Evolutionary conservation across 2,329 filamentous ascomycete genomes (phyloP), one percentile per base, ranked within the genome.

Genomic region (Nemania abortiva): DNA sequence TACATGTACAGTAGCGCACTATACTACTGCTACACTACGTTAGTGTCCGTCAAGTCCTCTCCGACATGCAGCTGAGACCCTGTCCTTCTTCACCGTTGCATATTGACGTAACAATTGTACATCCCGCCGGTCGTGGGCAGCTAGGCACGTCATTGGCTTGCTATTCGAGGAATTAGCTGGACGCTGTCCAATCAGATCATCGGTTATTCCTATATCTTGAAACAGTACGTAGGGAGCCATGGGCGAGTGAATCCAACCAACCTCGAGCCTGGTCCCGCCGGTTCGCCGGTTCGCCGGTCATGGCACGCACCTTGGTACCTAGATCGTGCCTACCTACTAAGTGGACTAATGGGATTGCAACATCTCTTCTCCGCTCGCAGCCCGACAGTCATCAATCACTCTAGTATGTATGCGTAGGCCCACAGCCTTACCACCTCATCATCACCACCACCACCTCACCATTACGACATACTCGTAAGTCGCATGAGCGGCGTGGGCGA

Each of bases 61-160:
- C 61, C 39, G 53, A 45, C 37, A 49, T 62, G 62, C 63, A 66
- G 57, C 63, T 58, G 34, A 69, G 45, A 52, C 61, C 22, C 42
- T 49, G 2, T 54, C 50, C 49, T 34, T 69, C 63, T 62, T 69
- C 66, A 62, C 63, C 66, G 63, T 66, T 65, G 57, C 52, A 65
- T 47, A 24, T 65, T 54, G 60, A 68, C 62, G 60, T 52, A 56
- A 58, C 50, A 6, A 61, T n/a, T 50, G 9, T 22, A 52, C 37
- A 54, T 68, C 29, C 61, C 61, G 55, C 61, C 20, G 47, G 52
- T 45, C 56, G 57, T 37, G 22, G 47, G 24, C 37, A 64, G n/a
- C 62, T 20, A 57, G 49, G 39, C 58, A 66, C 58, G 45, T 50
- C 42, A 63, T 65, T 70, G 69, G 62, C 65, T 18, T 54, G 39